These are phyloP conservation scores for Colletotrichum costaricense DNA, from an alignment of 2,329 filamentous ascomycete genomes.

Conservation along the genomic window DNA sequence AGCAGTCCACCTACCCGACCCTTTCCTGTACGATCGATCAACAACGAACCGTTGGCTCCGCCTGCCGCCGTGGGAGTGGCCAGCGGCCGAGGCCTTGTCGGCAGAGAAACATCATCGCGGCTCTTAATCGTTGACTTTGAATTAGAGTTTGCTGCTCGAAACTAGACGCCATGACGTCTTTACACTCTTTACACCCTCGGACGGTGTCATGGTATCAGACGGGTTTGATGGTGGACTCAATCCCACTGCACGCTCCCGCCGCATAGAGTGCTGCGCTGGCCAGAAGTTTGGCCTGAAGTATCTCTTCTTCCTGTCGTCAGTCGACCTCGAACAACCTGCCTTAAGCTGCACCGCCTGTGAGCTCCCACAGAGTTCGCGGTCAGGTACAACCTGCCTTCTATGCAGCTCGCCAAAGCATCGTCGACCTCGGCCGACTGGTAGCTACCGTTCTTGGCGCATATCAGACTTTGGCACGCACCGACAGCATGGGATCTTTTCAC, in stretches of 20 bases:
- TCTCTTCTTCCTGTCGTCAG: background rate
- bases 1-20: conserved; percentile 4
- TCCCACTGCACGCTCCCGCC: conserved; percentile 21
- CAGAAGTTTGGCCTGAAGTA: conserved; percentile 11
- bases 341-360: background rate
- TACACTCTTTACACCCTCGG: conserved; percentile 16
- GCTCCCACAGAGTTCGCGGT: conserved; percentile 19
- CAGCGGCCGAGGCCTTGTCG: conserved; percentile 3
- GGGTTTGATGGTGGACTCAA: conserved; percentile 29
- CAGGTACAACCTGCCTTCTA: background rate
- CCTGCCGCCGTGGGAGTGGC: background rate
- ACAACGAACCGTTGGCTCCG: conserved; percentile 17
- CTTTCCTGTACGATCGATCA: conserved; percentile 2
- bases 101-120: conserved; percentile 1
- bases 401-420: conserved; percentile 13
- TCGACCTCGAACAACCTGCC: background rate
- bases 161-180: conserved; percentile 25
- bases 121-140: background rate
- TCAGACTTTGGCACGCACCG: conserved; percentile 7
- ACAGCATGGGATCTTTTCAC: conserved; percentile 21
- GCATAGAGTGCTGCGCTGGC: conserved; percentile 23
- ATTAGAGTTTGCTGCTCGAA: conserved; percentile 27
- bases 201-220: conserved; percentile 31
- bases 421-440: background rate
- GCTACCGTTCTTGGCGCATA: conserved; percentile 4